Evolutionary conservation across 2,329 filamentous ascomycete genomes (phyloP), one percentile per base, ranked within the genome.

Genomic region (Talaromyces islandicus): DNA sequence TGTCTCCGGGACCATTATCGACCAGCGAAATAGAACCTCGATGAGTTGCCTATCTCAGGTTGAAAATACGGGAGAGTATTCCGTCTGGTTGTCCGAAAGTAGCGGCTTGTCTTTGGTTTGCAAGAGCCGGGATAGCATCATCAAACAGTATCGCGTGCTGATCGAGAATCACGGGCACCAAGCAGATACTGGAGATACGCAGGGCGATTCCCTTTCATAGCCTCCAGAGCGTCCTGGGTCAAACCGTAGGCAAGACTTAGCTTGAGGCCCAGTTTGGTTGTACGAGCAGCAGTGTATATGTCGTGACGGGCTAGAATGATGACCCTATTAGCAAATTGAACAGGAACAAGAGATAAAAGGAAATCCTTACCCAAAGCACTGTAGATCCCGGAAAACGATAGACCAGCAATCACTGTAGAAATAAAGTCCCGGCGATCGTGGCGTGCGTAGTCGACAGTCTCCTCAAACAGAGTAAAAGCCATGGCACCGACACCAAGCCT

Each of bases 301-400:
- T 92, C 90, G 68, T 97, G 90, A 48, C 87, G 84, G 79, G 92
- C 90, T 93, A 71, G 35, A 63, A 54, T 27, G 57, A 54, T 43
- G n/a, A 54, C 19, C 17, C 41, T 7, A 51, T 52, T 14, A 60
- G 62, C 48, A 59, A 56, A 64, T 10, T 41, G 19, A 48, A 41
- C 7, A 56, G 14, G 67, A 19, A 30, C 17, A 6, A 29, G 43
- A 10, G n/a, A 25, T 54, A 5, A 25, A 43, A n/a, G 14, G 11
- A 57, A 3, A 12, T 6, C 80, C 88, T 71, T 81, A 92, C 91
- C 90, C 85, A 90, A 89, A 61, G 92, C 78, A 71, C 92, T 96
- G 80, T 96, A 97, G 9, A 87, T 82, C 2, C 93, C 93, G 0
- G 92, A 91, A 38, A 94, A 88, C 0, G 89, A 89, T 72, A 96